Base-by-base conservation (phyloP, 495 filamentous ascomycete species). In the Aspergillus panamensis region DNA sequence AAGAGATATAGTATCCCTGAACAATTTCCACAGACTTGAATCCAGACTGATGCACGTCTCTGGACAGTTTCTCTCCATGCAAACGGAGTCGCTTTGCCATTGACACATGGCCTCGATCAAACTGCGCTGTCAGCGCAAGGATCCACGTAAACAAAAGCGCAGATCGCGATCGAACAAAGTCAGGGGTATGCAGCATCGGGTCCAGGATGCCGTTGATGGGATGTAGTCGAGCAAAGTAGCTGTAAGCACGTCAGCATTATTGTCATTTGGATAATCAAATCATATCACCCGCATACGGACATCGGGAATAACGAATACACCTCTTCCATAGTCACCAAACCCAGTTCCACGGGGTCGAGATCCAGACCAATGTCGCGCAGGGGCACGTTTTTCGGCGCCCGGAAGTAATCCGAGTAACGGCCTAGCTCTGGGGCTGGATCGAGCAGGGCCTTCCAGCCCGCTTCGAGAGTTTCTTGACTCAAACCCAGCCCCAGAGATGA, bases 151-250 rank as follows among this genome's bases (percentile, higher is more conserved):
- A 85, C 3, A 88, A 66, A 45, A 87, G 83, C 6, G 81, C 77
- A 1, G 85, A 88, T 43, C 79, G 79, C 19, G 72, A 77, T 29
- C 83, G 80, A 5, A 85, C 83, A 52, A 83, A 87, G 5, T 78
- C 67, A 6, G 80, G 75, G 0, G 81, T 87, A 54, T 88, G 84
- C 8, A 86, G 67, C 6, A 76, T 60, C 1, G 83, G 83, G 54
- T 87, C 84, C 3, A 87, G 76, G 2, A 84, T 84, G 76, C 85
- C 86, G 35, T 84, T 78, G 0, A 84, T 84, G 56, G 86, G 83
- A 7, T 84, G 79, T 25, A 88, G 78, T 31, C 83, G 84, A 10
- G 78, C 72, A 58, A 82, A 83, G 59, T 86, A 87, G 54, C 83
- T 86, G n/a, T 55, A 37, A 32, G 21, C 0, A n/a, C 4, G 30